Evolutionary conservation across 2,329 filamentous ascomycete species (phyloP), one percentile per base, ranked within the genome.

Genomic region (Fusarium sp.): DNA sequence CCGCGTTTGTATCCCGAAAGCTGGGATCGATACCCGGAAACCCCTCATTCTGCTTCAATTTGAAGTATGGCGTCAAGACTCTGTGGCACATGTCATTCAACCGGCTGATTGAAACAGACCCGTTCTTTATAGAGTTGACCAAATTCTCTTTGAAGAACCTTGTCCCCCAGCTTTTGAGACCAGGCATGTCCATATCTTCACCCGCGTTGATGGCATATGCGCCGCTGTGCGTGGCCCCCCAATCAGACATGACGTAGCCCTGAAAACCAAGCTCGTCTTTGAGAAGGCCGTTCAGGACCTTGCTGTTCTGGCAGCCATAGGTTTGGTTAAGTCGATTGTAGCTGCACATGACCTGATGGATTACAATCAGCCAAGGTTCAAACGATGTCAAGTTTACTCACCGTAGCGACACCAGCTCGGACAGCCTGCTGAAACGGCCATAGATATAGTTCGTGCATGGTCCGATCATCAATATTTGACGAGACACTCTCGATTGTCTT

Each of bases 21-120:
- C 31, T 34, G 12, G 31, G 31, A 12, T 34, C 31, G 31, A 34
- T 34, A 3, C 31, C 31, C 12, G 31, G 7, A 34, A 34, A 34
- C 12, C 3, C 40, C 18, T 18, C 15, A 18, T 41, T n/a, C 18
- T 41, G 40, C 8, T 11, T 81, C 65, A 88, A 78, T 60, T 86
- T 82, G 68, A 86, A 89, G 83, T 85, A 90, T 0, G 86, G 80
- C 9, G 87, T 84, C 16, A 89, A 73, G 28, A 84, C 73, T 27
- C 80, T 74, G 4, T 16, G n/a, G 4, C 46, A 44, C 67, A 70
- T 70, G 11, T 68, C 58, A 16, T 51, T 39, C 4, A 83, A 11
- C 28, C 79, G 68, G 80, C 86, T 91, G 69, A 43, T 34, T 6
- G 52, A 43, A 10, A 62, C 52, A 6, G 18, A 31, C 11, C 52